phyloP scores from a whole-genome alignment of 192 early-diverging fungal species.

The Pilobolus umbonatus region DNA sequence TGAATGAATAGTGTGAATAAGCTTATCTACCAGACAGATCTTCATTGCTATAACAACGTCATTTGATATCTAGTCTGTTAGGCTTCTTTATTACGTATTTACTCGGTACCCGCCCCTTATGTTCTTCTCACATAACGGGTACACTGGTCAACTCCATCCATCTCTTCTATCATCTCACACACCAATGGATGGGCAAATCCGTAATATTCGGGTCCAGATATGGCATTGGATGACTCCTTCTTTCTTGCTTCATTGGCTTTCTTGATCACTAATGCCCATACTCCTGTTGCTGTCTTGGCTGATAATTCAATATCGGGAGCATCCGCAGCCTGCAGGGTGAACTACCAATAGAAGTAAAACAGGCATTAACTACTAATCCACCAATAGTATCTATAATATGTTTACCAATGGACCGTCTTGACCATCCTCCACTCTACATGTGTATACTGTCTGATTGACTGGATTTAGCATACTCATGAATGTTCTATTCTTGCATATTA shows the following conservation, averaged over 20 bases:
- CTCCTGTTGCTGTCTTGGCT: conserved; percentile 66
- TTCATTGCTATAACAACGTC: no score
- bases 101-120: no score
- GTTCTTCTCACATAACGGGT: conserved; percentile 41
- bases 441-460: conserved; percentile 52
- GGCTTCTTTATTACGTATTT: no score
- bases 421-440: conserved; percentile 63
- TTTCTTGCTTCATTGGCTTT: conserved; percentile 65
- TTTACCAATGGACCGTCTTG: conserved; percentile 52
- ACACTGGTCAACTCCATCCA: conserved; percentile 64
- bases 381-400: background rate
- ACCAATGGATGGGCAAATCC: conserved; percentile 78
- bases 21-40: no score
- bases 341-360: conserved; percentile 38
- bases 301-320: conserved; percentile 48
- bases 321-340: conserved; percentile 68
- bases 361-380: no score
- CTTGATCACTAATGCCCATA: conserved; percentile 68
- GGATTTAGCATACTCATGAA: conserved; percentile 68
- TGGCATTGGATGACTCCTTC: conserved; percentile 60
- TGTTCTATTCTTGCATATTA: conserved; percentile 25
- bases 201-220: conserved; percentile 81
- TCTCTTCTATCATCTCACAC: conserved; percentile 69
- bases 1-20: no score
- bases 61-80: no score